Evolutionary conservation across 2,329 filamentous ascomycete species (phyloP), one percentile per base, ranked within the genome.

Genomic region (Simplicillium aogashimaense): DNA sequence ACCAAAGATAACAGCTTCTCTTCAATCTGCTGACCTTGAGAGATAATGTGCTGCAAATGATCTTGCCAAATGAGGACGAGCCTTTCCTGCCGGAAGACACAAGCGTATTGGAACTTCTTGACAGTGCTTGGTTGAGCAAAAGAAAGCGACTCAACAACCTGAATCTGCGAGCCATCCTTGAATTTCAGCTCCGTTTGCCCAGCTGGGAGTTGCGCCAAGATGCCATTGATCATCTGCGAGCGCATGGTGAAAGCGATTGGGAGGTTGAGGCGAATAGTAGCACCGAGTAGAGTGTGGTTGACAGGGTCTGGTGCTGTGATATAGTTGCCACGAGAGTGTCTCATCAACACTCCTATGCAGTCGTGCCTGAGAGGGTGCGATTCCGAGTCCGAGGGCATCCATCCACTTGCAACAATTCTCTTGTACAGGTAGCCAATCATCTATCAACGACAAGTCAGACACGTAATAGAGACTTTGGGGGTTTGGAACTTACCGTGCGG

Each of bases 161-260:
- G 67, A 4, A 69, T 53, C 39, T 64, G 59, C 33, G 61, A 67
- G 4, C 67, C 65, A 38, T 59, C 57, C 30, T 56, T 57, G 42
- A 67, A 56, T 33, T 56, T 52, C 20, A 72, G 51, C 45, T 69
- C 66, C 1, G 55, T 62, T 40, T 70, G 65, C 29, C 55, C 54
- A 7, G 59, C 55, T 7, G 59, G 44, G 17, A 72, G 45, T 0
- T 57, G 57, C n/a, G 57, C 53, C 43, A 70, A 58, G 29, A 72
- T 64, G 13, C 63, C 63, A 15, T 63, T 58, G 20, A 66, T 66
- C 41, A 67, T 66, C 35, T 69, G 60, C 2, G 66, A 65, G 9
- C 61, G 63, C 64, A 73, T 69, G 9, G 69, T 72, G 43, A 71
- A 58, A 12, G 66, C 67, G 29, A 70, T 65, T 13, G 59, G 55